Percentiles rank a stretch among this genome's conserved stretches.
phyloP scores from a whole-genome alignment of 73 alveolate genomes.

The Paramecium sexaurelia region DNA sequence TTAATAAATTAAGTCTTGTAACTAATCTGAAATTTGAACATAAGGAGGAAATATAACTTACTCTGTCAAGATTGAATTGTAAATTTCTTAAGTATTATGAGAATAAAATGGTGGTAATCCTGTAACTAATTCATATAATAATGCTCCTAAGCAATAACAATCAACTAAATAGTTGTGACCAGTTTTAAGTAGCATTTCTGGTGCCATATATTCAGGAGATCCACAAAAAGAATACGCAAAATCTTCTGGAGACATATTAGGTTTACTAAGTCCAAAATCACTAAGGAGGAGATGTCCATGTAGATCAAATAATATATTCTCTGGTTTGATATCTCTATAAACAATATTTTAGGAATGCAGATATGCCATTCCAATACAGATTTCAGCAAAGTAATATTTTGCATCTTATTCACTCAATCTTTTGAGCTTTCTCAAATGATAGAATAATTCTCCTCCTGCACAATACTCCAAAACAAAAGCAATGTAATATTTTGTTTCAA shows the following conservation, averaged over 20 bases:
- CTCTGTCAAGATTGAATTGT: conserved; percentile 56
- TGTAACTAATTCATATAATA: conserved; percentile 72
- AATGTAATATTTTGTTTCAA: conserved; percentile 55
- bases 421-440: conserved; percentile 75
- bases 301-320: conserved; percentile 74
- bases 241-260: conserved; percentile 60
- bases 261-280: conserved; percentile 75
- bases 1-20: conserved; percentile 75
- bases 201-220: conserved; percentile 79
- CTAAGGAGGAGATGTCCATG: conserved; percentile 73
- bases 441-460: conserved; percentile 70
- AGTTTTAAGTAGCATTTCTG: conserved; percentile 75
- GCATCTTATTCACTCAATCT: conserved; percentile 75
- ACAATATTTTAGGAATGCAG: conserved; percentile 64
- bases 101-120: conserved; percentile 74
- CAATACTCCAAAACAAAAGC: conserved; percentile 63
- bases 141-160: conserved; percentile 73
- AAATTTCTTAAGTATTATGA: conserved; percentile 56
- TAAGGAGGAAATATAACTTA: conserved; percentile 55
- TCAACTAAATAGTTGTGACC: conserved; percentile 72
- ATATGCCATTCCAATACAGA: conserved; percentile 76
- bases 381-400: conserved; percentile 72
- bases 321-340: conserved; percentile 83
- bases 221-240: conserved; percentile 78
- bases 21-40: conserved; percentile 63